phyloP scores from a whole-genome alignment of 345 rosid genomes.

The Gossypium turneri region DNA sequence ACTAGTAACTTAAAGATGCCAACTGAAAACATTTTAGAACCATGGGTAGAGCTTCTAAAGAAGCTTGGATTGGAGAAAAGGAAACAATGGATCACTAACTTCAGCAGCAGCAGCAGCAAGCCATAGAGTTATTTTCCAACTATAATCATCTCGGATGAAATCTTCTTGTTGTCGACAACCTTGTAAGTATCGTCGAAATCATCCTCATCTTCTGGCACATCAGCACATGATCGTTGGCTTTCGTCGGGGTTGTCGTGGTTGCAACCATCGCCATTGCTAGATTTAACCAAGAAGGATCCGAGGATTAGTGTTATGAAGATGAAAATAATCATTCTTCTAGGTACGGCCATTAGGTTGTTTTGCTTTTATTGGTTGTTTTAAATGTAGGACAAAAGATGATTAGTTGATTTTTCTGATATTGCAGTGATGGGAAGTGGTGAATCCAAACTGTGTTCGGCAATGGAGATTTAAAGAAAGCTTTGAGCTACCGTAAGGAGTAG shows the following conservation, averaged over 20 bases:
- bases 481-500: not conserved
- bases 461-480: not conserved
- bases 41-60: not conserved
- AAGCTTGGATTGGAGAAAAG: not conserved
- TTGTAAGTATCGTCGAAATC: slow-evolving; percentile 13
- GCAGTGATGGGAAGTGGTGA: too few species aligned
- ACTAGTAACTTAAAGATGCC: too few species aligned
- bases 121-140: not conserved
- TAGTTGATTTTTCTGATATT: too few species aligned
- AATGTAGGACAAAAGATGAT: too few species aligned
- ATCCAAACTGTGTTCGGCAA: too few species aligned
- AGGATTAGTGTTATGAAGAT: not conserved
- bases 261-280: not conserved
- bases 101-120: not conserved
- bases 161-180: not conserved
- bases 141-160: not conserved
- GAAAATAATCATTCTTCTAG: not conserved
- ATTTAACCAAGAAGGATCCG: not conserved
- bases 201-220: not conserved
- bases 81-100: not conserved
- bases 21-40: not conserved
- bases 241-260: not conserved
- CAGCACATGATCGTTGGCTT: not conserved
- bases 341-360: not conserved
- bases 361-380: too few species aligned